Percentiles rank a stretch among this genome's conserved stretches.
phyloP scores from a whole-genome alignment of 1,284 basidiomycete genomes.

The Tilletia indica region DNA sequence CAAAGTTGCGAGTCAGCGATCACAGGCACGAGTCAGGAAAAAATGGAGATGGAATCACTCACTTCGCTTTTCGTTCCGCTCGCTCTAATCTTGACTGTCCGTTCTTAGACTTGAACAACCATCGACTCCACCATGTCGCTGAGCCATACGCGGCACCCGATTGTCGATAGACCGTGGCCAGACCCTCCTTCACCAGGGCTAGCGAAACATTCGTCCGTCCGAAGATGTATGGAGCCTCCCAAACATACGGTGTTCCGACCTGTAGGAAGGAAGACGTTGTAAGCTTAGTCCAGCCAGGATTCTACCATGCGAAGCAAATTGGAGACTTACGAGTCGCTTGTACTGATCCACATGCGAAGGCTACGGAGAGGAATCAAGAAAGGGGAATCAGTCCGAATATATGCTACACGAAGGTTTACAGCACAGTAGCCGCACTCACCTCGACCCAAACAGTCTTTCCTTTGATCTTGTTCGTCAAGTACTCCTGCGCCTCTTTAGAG shows the following conservation, averaged over 20 bases:
- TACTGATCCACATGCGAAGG: conserved; percentile 53
- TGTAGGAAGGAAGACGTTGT: not conserved
- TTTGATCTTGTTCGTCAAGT: conserved; percentile 33
- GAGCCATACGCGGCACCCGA: conserved; percentile 50
- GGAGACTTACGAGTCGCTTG: conserved; percentile 36
- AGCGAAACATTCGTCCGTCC: conserved; percentile 52
- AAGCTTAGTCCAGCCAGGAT: no score
- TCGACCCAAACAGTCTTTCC: conserved; percentile 31
- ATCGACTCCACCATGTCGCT: conserved; percentile 38
- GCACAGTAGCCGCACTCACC: conserved; percentile 17
- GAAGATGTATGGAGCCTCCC: conserved; percentile 44
- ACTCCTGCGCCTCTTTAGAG: conserved; percentile 48
- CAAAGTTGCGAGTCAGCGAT: not conserved
- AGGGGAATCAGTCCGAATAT: not conserved
- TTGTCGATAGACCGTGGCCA: conserved; percentile 50
- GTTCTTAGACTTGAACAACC: conserved; percentile 30
- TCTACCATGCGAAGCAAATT: no score
- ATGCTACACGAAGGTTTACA: not conserved
- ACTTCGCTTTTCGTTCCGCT: conserved; percentile 40
- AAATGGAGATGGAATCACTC: conserved; percentile 11
- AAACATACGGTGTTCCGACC: conserved; percentile 52
- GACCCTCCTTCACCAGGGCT: conserved; percentile 43
- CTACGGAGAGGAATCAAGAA: conserved; percentile 25
- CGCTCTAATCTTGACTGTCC: conserved; percentile 37
- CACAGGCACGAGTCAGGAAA: not conserved